phyloP scores from a whole-genome alignment of 202 grass and related monocot genomes.

The Saccharum hybrid region DNA sequence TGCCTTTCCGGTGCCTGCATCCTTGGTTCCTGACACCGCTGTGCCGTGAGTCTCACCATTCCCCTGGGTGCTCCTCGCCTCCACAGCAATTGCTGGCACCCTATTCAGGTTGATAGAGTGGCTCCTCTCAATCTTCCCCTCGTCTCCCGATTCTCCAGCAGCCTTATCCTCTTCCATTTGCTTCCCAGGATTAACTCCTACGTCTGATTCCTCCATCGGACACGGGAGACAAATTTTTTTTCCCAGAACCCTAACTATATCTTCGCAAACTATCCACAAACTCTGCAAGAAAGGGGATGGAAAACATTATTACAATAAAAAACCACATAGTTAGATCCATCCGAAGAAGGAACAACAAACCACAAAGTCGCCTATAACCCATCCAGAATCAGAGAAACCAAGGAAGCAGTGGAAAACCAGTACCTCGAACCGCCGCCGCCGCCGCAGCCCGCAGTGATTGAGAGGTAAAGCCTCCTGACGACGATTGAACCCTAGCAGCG shows the following conservation, averaged over 20 bases:
- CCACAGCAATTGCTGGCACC: conserved; percentile 18
- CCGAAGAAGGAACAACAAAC: background rate
- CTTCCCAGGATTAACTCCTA: conserved; percentile 17
- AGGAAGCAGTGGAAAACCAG: background rate
- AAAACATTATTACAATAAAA: background rate
- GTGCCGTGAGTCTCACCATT: conserved; percentile 17
- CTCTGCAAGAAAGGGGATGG: conserved; percentile 10
- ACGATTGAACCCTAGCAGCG: conserved; percentile 14
- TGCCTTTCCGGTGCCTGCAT: background rate
- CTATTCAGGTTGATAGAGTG: conserved; percentile 68
- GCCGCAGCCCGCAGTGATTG: background rate
- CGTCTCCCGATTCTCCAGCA: conserved; percentile 26
- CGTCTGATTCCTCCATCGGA: conserved; percentile 38
- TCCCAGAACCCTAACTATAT: conserved; percentile 41
- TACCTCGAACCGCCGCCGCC: conserved; percentile 35
- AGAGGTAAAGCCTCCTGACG: background rate
- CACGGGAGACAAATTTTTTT: background rate
- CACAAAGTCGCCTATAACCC: background rate
- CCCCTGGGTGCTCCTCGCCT: background rate
- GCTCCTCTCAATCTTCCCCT: conserved; percentile 37
- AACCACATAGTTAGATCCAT: conserved; percentile 42
- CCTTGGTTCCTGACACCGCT: conserved; percentile 25
- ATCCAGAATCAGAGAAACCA: conserved; percentile 16
- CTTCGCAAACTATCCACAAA: conserved; percentile 26
- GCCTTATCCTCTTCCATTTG: conserved; percentile 31